A percentile compares a stretch with the other conserved stretches of the same genome.
phyloP scores from a whole-genome alignment of 2,329 filamentous ascomycete species.

The Malbranchea zuffiana region DNA sequence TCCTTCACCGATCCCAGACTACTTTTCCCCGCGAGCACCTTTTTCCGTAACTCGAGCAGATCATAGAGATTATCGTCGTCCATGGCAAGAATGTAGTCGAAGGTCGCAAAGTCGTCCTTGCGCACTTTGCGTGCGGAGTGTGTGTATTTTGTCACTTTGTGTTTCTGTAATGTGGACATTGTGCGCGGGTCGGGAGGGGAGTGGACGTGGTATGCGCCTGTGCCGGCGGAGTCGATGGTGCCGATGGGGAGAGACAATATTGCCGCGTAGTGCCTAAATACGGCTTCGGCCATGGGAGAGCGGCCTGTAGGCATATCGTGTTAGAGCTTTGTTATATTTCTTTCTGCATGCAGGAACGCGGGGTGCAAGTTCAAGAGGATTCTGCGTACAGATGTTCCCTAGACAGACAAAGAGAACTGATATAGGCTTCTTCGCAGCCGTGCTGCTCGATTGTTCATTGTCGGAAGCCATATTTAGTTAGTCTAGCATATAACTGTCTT shows the following conservation, averaged over 20 bases:
- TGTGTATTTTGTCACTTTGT: slow-evolving; percentile 66
- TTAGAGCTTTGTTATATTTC: slow-evolving; percentile 5
- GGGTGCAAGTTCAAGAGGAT: slow-evolving; percentile 6
- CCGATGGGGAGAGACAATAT: slow-evolving; percentile 53
- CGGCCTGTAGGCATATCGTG: slow-evolving; percentile 36
- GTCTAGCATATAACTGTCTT: no score
- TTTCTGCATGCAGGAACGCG: slow-evolving; percentile 1
- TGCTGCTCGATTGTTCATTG: no score
- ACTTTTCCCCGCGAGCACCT: slow-evolving; percentile 41
- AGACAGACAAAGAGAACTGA: slow-evolving; percentile 91
- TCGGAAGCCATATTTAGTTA: not conserved
- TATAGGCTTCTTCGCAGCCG: slow-evolving; percentile 28
- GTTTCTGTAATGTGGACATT: slow-evolving; percentile 60
- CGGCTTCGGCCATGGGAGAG: slow-evolving; percentile 91
- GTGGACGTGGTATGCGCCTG: slow-evolving; percentile 73
- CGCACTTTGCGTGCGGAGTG: slow-evolving; percentile 66
- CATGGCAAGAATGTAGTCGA: slow-evolving; percentile 95
- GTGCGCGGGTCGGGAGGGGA: slow-evolving; percentile 71
- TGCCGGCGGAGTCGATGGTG: slow-evolving; percentile 78
- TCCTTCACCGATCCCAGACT: slow-evolving; percentile 25
- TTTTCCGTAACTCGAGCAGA: slow-evolving; percentile 49
- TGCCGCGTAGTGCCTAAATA: slow-evolving; percentile 63
- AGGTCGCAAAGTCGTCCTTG: slow-evolving; percentile 64
- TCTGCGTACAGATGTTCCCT: slow-evolving; percentile 71
- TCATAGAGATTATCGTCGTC: slow-evolving; percentile 70